These are phyloP conservation scores for Pythium apleroticum DNA, from an alignment of 352 stramenopile genomes.

Conservation along the genomic window DNA sequence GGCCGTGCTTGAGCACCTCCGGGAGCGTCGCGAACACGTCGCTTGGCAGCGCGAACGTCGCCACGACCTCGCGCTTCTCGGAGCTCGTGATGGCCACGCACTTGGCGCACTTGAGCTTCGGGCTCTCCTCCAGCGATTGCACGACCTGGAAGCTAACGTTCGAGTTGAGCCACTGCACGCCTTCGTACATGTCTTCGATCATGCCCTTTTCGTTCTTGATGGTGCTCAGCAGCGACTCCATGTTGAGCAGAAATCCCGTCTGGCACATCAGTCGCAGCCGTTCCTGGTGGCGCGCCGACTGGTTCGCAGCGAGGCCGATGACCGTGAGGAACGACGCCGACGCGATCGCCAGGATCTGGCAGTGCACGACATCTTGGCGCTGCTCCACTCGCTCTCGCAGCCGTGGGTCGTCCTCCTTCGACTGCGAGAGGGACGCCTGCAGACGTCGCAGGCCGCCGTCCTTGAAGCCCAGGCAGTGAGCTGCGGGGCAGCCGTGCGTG, in stretches of 20 bases:
- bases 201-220: constrained; percentile 95
- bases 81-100: constrained; percentile 65
- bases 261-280: constrained; percentile 62
- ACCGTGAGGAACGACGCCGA: constrained; percentile 73
- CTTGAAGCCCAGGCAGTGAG: constrained; percentile 82
- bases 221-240: constrained; percentile 94
- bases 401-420: constrained; percentile 48
- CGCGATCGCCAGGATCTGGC: constrained; percentile 70
- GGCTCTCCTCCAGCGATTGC: constrained; percentile 48
- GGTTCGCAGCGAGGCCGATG: constrained; percentile 60
- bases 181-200: constrained; percentile 92
- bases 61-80: constrained; percentile 58
- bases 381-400: constrained; percentile 71
- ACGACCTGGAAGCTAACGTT: constrained; percentile 80
- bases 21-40: constrained; percentile 60
- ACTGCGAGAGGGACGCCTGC: constrained; percentile 44
- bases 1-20: constrained; percentile 56
- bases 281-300: constrained; percentile 55
- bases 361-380: constrained; percentile 78
- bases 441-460: constrained; percentile 75
- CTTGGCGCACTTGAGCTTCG: constrained; percentile 68
- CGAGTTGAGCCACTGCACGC: constrained; percentile 79
- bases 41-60: constrained; percentile 63
- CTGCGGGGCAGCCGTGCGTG: constrained; percentile 79
- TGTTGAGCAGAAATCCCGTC: constrained; percentile 89